Evolutionary conservation across 108 stramenopile genomes (phyloP), one percentile per base, ranked within the genome.

Genomic region (Cylindrotheca fusiformis): DNA sequence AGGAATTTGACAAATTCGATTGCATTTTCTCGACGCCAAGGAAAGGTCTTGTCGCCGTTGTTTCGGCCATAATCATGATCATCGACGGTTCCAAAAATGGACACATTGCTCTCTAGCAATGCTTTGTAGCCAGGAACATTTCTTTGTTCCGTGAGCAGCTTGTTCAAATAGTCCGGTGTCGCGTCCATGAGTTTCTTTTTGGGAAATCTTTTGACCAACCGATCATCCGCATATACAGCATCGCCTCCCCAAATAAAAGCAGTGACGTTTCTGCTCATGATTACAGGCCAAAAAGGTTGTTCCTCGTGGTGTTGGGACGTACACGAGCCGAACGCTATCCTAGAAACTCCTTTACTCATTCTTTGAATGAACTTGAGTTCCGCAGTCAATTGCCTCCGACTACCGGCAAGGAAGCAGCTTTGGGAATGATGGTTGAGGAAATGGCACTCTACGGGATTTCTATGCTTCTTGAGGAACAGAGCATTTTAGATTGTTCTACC

Each of bases 161-260:
- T n/a, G 1, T 50, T 49, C 18, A 80, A 47, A 45, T 68, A 57
- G 2, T 67, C 69, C 52, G 79, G 79, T 19, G 74, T 64, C 4
- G 70, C 74, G 32, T 57, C 48, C 1, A 47, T 36, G 1, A 32
- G 70, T 22, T 68, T 30, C 36, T 46, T 45, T 6, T 24, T 3
- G 29, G 6, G 17, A 31, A 52, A 32, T 17, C 27, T 8, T 33
- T 32, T 74, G 5, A 67, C 66, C 29, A 68, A 65, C 21, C 60
- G 52, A 55, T 65, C 68, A 60, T 87, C 93, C 19, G 86, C 86
- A 60, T 94, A 94, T 25, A 94, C 77, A 20, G 88, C 76, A 76
- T 94, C 93, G 0, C 93, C 93, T 10, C 69, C 88, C 93, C 93
- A 94, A 30, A 91, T 62, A 69, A 89, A 94, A 2, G 88, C 87